These are phyloP conservation scores for Malania oleifera DNA, from an alignment of 164 flowering plant species.

Conservation along the genomic window DNA sequence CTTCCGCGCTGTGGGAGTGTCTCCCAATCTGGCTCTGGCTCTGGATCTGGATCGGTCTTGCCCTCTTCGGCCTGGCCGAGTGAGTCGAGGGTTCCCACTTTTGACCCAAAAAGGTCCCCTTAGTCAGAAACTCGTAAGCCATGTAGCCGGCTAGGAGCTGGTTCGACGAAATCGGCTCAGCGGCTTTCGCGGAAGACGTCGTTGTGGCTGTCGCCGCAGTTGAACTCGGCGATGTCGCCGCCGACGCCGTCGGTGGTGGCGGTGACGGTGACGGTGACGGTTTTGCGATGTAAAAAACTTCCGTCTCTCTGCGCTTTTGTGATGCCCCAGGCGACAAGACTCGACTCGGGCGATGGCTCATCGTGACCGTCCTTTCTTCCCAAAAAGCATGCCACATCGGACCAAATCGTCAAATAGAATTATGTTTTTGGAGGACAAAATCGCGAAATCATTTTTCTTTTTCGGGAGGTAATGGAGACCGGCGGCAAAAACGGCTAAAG, in stretches of 20 bases:
- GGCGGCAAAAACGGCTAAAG: slow-evolving; percentile 3
- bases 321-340: slow-evolving; percentile 38
- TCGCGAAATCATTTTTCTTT: slow-evolving; percentile 6
- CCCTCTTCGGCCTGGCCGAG: slow-evolving; percentile 8
- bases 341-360: slow-evolving; percentile 34
- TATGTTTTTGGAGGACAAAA: neutral
- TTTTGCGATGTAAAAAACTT: slow-evolving; percentile 18
- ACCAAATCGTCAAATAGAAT: neutral
- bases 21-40: too few species aligned
- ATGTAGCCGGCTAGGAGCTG: slow-evolving; percentile 75
- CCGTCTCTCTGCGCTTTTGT: slow-evolving; percentile 54
- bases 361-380: slow-evolving; percentile 9
- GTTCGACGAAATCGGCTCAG: slow-evolving; percentile 31
- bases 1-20: slow-evolving; percentile 4
- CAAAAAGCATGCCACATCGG: slow-evolving; percentile 34
- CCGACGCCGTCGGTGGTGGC: too few species aligned
- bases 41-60: slow-evolving; percentile 6
- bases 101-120: slow-evolving; percentile 69
- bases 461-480: neutral
- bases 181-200: slow-evolving; percentile 5
- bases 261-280: slow-evolving; percentile 14
- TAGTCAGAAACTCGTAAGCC: slow-evolving; percentile 68
- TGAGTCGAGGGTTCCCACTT: slow-evolving; percentile 30
- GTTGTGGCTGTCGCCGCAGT: slow-evolving; percentile 1
- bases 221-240: neutral